Conservation (phyloP, 176 grass and related monocot species). For the Calamus simplicifolius region DNA sequence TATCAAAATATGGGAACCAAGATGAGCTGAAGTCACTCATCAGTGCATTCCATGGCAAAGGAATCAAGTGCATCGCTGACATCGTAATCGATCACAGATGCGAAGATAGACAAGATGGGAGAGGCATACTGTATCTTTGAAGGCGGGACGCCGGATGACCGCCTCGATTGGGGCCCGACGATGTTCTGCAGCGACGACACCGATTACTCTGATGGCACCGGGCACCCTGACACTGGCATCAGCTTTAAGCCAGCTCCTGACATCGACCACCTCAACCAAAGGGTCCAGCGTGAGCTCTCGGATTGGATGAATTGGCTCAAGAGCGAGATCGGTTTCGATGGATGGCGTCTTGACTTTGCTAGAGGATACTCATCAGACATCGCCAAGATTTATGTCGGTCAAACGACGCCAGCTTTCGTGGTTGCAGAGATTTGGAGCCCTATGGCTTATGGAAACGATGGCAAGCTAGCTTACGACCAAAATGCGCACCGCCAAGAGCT, state of each 20-base stretch:
- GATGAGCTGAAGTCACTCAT: slow-evolving; percentile 45
- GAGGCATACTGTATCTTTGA: slow-evolving; percentile 88
- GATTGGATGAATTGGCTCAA: slow-evolving; percentile 93
- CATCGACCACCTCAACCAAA: slow-evolving; percentile 84
- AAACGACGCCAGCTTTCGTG: slow-evolving; percentile 39
- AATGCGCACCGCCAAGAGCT: slow-evolving; percentile 50
- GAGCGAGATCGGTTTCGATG: slow-evolving; percentile 62
- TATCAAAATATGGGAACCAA: slow-evolving; percentile 64
- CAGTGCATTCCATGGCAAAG: slow-evolving; percentile 34
- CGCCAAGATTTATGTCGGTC: slow-evolving; percentile 50
- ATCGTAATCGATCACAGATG: slow-evolving; percentile 88
- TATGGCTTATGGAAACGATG: slow-evolving; percentile 44
- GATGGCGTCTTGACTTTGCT: slow-evolving; percentile 76
- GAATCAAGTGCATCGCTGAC: slow-evolving; percentile 61
- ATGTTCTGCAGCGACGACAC: slow-evolving; percentile 87
- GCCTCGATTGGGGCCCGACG: slow-evolving; percentile 76
- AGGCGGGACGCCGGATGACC: slow-evolving; percentile 50
- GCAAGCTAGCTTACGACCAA: slow-evolving; percentile 56
- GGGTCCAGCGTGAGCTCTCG: slow-evolving; percentile 67
- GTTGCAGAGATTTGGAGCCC: slow-evolving; percentile 84
- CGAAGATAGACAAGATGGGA: slow-evolving; percentile 56
- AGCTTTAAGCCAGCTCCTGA: slow-evolving; percentile 56
- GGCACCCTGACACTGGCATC: slow-evolving; percentile 56
- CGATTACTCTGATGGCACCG: slow-evolving; percentile 64
- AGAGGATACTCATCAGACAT: slow-evolving; percentile 55